Base-by-base conservation (phyloP, 176 grass and related monocot species). In the Eragrostis nindensis region DNA sequence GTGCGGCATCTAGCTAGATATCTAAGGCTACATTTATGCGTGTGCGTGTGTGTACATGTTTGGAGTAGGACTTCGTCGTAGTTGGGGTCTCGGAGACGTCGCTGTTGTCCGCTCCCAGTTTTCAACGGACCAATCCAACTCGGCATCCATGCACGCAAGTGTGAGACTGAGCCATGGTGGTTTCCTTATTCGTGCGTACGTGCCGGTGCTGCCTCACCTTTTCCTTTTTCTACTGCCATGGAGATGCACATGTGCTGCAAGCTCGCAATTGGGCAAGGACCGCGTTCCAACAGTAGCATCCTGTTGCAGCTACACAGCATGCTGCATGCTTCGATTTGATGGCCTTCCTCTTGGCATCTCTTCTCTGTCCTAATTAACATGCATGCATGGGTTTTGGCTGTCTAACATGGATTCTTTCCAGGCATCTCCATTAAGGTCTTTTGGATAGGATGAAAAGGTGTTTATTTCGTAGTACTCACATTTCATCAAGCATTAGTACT, bases 141-240 rank as follows among this genome's bases (percentile, higher is more conserved):
- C 7, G 53, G 21, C 64, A 19, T 42, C 41, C 30, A 52, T 12
- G 75, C 75, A 42, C 4, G 22, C 75, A 29, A 10, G 22, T 9
- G 17, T 62, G 43, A n/a, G n/a, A n/a, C n/a, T n/a, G n/a, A 11
- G 44, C 53, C 49, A 24, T 52, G 60, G 53, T 44, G 64, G 63
- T 87, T 82, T 82, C 78, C 72, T 54, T 70, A 25, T 70, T 82
- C 85, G 85, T 61, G 80, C 55, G 29, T 78, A 45, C 16, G 26
- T 78, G 43, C 75, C 75, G 75, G 17, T 47, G 25, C 60, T 38
- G 44, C 16, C n/a, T 42, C 63, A 14, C 26, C 54, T 56, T 68
- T 76, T 36, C 22, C 62, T 52, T n/a, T 65, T 63, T 24, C 39
- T 40, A 8, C 18, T 24, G 63, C 46, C 62, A 66, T 16, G 62